These are phyloP conservation scores for Pseudogymnoascus pannorum DNA, from an alignment of 2,329 filamentous ascomycete species.

Conservation along the genomic window DNA sequence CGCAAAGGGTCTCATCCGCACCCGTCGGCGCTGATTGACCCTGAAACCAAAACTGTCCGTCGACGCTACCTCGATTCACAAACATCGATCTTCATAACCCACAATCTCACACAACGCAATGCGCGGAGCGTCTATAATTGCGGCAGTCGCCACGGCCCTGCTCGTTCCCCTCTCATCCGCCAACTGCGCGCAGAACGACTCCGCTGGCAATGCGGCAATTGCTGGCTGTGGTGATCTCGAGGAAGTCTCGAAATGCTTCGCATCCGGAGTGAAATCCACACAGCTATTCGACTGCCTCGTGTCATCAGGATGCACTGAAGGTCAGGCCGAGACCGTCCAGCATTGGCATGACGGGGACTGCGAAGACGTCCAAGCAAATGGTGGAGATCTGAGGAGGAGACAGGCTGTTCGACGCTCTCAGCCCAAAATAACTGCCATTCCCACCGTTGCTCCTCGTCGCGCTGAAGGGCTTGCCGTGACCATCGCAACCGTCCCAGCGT, in stretches of 20 bases:
- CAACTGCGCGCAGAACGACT: neutral
- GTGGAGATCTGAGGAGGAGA: neutral
- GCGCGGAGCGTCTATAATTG: constrained; percentile 1
- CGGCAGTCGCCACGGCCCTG: neutral
- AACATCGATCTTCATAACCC: neutral
- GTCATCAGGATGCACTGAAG: neutral
- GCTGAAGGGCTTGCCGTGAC: neutral
- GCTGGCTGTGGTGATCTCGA: neutral
- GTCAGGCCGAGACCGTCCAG: neutral
- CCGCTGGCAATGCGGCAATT: neutral
- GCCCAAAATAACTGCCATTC: neutral
- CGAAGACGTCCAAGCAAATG: neutral
- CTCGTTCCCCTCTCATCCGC: neutral
- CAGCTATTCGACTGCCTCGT: neutral
- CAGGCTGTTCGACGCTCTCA: neutral
- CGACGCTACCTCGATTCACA: neutral
- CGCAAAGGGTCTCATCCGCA: neutral
- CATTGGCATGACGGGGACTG: neutral
- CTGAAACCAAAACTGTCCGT: neutral
- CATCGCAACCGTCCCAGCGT: neutral
- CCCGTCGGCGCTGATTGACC: neutral
- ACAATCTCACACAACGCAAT: neutral
- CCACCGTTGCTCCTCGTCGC: neutral
- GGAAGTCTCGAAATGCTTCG: neutral
- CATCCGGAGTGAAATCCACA: neutral